Evolutionary conservation across 495 filamentous ascomycete genomes (phyloP), one percentile per base, ranked within the genome.

Genomic region (Xylaria sp.): DNA sequence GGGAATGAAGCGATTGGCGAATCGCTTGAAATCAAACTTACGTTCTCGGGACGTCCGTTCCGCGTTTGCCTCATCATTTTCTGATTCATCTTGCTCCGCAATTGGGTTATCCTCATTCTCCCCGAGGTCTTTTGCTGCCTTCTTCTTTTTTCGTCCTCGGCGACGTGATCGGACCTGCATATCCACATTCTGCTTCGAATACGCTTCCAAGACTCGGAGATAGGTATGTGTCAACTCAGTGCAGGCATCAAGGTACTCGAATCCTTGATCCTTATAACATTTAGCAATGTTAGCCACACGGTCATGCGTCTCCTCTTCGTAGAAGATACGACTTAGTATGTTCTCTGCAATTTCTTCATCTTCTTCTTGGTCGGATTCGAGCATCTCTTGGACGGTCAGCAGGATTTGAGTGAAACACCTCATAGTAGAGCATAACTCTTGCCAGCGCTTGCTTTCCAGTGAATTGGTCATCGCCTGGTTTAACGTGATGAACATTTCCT

Each of bases 261-360:
- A 97, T 0, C 93, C 93, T 81, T 98, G 97, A 64, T 95, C 93
- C 73, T 95, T 97, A 80, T 95, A 98, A 21, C 88, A 88, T 72
- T 93, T 86, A 0, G 93, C 83, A 41, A 97, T 92, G 53, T 89
- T 86, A 31, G 96, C 84, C 26, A 98, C 88, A 8, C 93, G 85
- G 71, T 98, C 95, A 75, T 98, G 93, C 0, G 94, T 98, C 0
- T 91, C 90, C 75, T 98, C 94, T 80, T 99, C 97, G 82, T 99
- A 98, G 79, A 99, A 99, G 1, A 99, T 93, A 37, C 97, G 93
- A 75, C 92, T 96, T 64, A 97, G 91, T 48, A 97, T 97, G 72
- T 99, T 99, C 75, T 99, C 95, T 5, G 97, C 97, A 74, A 99
- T 98, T 71, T 98, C 97, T 79, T 97, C 93, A 74, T 99, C 93